Evolutionary conservation across 371 early-diverging fungal species (phyloP).

Genomic region (Dinochytrium kinnereticum): DNA sequence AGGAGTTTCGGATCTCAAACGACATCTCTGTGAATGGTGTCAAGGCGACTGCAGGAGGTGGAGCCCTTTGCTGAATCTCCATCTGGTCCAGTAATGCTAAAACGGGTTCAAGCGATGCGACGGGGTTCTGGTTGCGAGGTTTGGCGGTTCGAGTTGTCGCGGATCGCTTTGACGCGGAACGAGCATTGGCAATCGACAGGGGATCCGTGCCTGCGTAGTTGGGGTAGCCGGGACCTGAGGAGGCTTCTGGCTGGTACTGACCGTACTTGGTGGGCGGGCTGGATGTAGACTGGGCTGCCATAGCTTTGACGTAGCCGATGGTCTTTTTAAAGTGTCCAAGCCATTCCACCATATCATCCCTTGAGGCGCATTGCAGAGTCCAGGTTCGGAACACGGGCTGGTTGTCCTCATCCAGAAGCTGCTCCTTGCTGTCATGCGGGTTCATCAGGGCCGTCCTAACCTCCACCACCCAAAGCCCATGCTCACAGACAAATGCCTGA

Average conservation of each 20-base stretch:
- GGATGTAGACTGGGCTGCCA: neutral
- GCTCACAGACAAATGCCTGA: neutral
- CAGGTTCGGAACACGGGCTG: neutral
- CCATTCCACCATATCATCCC: neutral
- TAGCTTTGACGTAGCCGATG: neutral
- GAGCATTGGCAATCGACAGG: neutral
- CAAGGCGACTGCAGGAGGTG: neutral
- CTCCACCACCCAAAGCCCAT: neutral
- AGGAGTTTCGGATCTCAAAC: neutral
- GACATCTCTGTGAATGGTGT: neutral
- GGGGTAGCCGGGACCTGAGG: neutral
- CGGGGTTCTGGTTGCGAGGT: neutral
- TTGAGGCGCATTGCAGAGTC: conserved; percentile 2
- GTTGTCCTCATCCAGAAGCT: neutral
- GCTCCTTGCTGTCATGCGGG: neutral
- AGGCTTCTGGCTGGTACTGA: too few relatives aligned
- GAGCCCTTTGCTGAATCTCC: neutral
- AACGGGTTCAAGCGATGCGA: neutral
- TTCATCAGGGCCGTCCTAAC: neutral
- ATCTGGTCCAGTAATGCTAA: neutral
- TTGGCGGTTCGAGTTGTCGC: neutral
- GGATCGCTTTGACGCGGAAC: neutral
- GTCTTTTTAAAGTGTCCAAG: neutral
- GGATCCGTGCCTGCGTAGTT: neutral
- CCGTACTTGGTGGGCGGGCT: neutral